Percentiles rank a stretch among this genome's conserved stretches.
Conservation (phyloP, 164 flowering plant species). For the Nymphaea colorata region DNA sequence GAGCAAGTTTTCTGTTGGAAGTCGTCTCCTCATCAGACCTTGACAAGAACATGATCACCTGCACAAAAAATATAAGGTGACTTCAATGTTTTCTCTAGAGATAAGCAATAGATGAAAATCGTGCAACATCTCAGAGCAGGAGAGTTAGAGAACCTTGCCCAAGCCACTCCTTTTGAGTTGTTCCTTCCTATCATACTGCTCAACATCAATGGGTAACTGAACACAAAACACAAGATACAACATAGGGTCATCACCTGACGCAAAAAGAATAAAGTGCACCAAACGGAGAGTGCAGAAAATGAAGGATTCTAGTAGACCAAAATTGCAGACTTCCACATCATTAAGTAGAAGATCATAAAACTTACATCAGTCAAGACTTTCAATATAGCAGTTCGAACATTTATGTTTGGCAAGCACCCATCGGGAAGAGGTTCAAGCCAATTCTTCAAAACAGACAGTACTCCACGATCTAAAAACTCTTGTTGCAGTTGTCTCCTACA, state of each 20-base stretch:
- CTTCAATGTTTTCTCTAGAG: not conserved
- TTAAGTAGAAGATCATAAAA: not conserved
- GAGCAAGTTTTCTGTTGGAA: conserved; percentile 80
- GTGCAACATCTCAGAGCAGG: not conserved
- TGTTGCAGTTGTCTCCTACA: conserved; percentile 85
- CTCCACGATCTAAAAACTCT: conserved; percentile 94
- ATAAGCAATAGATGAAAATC: not conserved
- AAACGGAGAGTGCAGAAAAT: not conserved
- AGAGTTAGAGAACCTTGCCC: conserved; percentile 44
- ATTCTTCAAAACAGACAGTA: conserved; percentile 58
- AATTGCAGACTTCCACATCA: no score
- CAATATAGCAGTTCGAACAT: conserved; percentile 71
- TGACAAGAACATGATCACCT: conserved; percentile 98
- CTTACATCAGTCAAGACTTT: conserved; percentile 71
- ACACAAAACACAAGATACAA: not conserved
- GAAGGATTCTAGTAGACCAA: no score
- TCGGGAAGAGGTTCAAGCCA: conserved; percentile 99
- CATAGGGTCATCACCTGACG: not conserved
- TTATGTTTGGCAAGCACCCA: conserved; percentile 92
- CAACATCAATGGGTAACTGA: conserved; percentile 80
- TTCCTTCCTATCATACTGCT: conserved; percentile 75
- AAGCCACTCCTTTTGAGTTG: conserved; percentile 87
- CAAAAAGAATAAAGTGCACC: not conserved
- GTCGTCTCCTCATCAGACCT: conserved; percentile 93
- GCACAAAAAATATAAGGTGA: conserved; percentile 1